Evolutionary conservation across 768 basidiomycete species (phyloP).

Genomic region (Podaxis sp.): DNA sequence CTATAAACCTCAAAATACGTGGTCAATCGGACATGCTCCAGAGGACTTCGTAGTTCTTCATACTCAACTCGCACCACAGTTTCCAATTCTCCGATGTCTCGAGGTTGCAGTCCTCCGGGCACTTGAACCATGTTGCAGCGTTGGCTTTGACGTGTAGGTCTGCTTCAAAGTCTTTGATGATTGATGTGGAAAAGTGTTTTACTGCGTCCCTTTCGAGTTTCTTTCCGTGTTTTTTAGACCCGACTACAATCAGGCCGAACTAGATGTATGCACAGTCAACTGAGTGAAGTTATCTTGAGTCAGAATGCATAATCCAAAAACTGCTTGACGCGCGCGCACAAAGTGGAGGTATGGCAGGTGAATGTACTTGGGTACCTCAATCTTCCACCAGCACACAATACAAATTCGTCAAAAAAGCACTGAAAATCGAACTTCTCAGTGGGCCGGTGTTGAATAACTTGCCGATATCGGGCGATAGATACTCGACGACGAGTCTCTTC

Average conservation of each 20-base stretch:
- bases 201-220: constrained; percentile 86
- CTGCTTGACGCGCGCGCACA: too few relatives aligned
- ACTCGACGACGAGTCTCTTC: constrained; percentile 86
- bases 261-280: neutral
- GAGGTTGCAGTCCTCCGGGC: constrained; percentile 93
- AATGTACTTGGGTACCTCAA: constrained; percentile 92
- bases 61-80: constrained; percentile 87
- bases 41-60: constrained; percentile 77
- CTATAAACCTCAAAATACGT: constrained; percentile 92
- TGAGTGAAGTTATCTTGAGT: too few relatives aligned
- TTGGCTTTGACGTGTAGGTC: constrained; percentile 72
- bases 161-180: constrained; percentile 50
- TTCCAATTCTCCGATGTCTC: constrained; percentile 84
- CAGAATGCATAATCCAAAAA: too few relatives aligned
- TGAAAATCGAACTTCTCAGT: constrained; percentile 94
- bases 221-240: constrained; percentile 80
- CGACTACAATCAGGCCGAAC: neutral
- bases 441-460: constrained; percentile 99
- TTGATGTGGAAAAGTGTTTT: constrained; percentile 93
- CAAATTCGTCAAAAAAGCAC: constrained; percentile 85
- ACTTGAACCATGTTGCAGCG: constrained; percentile 87
- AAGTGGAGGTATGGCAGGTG: neutral
- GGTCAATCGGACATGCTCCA: constrained; percentile 84
- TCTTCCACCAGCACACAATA: constrained; percentile 95
- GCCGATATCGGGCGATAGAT: constrained; percentile 97